Evolutionary conservation across 2,329 filamentous ascomycete genomes (phyloP).

Genomic region (Cladosporium sp.): DNA sequence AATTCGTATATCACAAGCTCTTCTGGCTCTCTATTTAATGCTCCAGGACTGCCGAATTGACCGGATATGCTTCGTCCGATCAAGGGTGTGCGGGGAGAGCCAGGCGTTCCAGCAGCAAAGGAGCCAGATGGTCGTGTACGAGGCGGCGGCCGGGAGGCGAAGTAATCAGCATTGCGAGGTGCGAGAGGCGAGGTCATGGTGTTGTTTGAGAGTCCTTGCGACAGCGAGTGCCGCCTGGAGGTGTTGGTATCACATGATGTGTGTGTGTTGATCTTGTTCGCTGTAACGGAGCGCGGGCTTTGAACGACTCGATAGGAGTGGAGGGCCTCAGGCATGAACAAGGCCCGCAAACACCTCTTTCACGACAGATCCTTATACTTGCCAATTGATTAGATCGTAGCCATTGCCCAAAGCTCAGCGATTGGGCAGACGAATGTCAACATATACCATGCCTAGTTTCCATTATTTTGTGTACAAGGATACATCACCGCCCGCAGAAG

Average conservation of each 20-base stretch:
- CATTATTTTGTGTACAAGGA: too few species aligned
- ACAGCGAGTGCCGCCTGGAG: slow-evolving; percentile 5
- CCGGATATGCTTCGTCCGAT: slow-evolving; percentile 58
- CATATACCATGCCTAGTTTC: too few species aligned
- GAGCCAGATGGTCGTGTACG: slow-evolving; percentile 6
- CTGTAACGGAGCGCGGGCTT: neutral
- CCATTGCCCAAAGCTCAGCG: too few species aligned
- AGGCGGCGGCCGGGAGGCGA: slow-evolving; percentile 2
- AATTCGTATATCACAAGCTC: slow-evolving; percentile 80
- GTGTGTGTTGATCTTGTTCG: neutral
- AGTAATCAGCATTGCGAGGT: slow-evolving; percentile 6
- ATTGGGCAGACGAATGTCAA: too few species aligned
- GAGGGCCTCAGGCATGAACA: neutral
- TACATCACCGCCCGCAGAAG: too few species aligned
- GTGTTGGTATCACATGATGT: slow-evolving; percentile 7
- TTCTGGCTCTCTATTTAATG: slow-evolving; percentile 63
- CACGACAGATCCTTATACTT: too few species aligned
- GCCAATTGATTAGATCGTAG: too few species aligned
- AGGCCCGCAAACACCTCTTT: too few species aligned
- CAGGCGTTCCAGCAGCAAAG: slow-evolving; percentile 42
- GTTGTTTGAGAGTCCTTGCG: neutral
- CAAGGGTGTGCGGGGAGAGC: slow-evolving; percentile 56
- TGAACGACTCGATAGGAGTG: neutral
- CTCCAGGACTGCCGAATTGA: slow-evolving; percentile 55
- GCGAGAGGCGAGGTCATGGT: neutral